Evolutionary conservation across 2,329 filamentous ascomycete genomes (phyloP), one percentile per base, ranked within the genome.

Genomic region (Cephalotrichum gorgonifer): DNA sequence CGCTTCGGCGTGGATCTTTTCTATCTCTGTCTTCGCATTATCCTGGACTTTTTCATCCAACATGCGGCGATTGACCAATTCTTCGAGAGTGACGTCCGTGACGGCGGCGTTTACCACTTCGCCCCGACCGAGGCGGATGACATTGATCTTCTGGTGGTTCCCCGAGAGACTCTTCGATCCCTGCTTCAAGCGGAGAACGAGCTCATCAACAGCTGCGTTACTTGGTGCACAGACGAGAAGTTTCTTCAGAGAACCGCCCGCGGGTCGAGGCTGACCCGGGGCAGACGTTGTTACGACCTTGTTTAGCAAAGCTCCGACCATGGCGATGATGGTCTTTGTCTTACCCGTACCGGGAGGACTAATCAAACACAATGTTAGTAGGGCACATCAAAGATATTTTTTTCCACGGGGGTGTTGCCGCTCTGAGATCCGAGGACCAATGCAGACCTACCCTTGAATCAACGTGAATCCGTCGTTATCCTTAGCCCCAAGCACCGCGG

Each of bases 391-490:
- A 17, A n/a, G n/a, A n/a, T n/a, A n/a, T n/a, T n/a, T n/a, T n/a
- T n/a, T n/a, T n/a, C n/a, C 45, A 48, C 12, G 42, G 39, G 31
- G 6, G 14, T 14, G 31, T 14, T 39, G 17, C 6, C n/a, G 15
- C 17, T 20, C n/a, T 6, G 8, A 22, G 35, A 22, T 17, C n/a
- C 30, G 12, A 15, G 12, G n/a, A 33, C 30, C 30, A 7, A 11
- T 11, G 30, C 30, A 25, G 45, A 59, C 72, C 62, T 72, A 83
- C 79, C 86, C 93, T 68, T 98, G 93, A 57, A 98, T 89, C 52
- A 98, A 72, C 3, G 93, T 97, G 61, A 98, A 98, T 0, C 88
- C 94, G 65, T 97, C 93, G 57, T 98, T 98, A 59, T 95, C 90
- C 50, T 90, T 79, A 12, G 90, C 91, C 48, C 91, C 94, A 54